Base-by-base conservation (phyloP, 208 protist species). In the Strigomonas culicis region DNA sequence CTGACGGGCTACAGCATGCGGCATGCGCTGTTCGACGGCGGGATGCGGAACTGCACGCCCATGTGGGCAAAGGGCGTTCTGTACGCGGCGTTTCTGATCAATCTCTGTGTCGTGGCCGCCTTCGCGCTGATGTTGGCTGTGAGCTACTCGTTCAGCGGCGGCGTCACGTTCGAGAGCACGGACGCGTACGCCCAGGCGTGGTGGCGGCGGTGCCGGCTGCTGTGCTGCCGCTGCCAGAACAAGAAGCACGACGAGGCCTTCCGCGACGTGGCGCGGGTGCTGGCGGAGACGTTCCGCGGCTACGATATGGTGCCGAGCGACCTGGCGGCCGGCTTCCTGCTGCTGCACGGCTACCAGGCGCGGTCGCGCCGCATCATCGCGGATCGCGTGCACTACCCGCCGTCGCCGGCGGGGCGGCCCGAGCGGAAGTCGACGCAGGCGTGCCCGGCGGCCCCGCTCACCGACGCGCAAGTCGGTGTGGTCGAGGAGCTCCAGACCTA, bases 251-350 rank as follows among this genome's bases (percentile, higher is more conserved):
- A 91, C 47, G 76, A 83, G 15, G 76, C 79, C 28, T 92, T 84
- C 79, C 24, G 41, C 43, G 74, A 79, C 59, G 75, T 88, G 1
- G 84, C 90, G 4, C 67, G 69, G 46, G 80, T 83, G 1, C 64
- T 96, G n/a, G 86, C 90, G 11, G 44, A 63, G 2, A 78, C 80
- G 17, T 96, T 96, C 64, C 74, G 80, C n/a, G 83, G 67, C 21
- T 92, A 90, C 69, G 86, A 93, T 70, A 72, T 96, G 51, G 90
- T 94, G 13, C 84, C 83, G 32, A 90, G 81, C 63, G 90, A 96
- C 66, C 78, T 96, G 22, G 84, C 75, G 11, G 87, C 90, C 0
- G 90, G 90, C 19, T 70, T 90, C 47, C 70, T 96, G n/a, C 72
- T 96, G n/a, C 49, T 94, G 41, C 78, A 93, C 64, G 81, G 74